Conservation (phyloP, 306 rosid species). For the Begonia fuchsioides region DNA sequence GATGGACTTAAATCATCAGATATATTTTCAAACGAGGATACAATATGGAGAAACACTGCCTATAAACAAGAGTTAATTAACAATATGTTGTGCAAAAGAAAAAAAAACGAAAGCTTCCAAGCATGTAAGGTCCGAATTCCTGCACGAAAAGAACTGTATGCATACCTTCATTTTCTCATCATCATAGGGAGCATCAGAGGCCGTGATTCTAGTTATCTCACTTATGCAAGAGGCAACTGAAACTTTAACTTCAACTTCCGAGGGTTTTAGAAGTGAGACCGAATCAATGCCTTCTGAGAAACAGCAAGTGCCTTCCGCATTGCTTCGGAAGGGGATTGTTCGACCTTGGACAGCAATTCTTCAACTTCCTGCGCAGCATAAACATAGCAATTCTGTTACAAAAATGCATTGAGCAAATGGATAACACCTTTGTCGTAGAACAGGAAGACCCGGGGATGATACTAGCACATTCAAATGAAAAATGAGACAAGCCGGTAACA, state of each 20-base stretch:
- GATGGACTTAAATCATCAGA: constrained; percentile 53
- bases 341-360: constrained; percentile 48
- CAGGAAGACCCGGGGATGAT: no score
- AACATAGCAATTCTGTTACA: no score
- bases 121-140: no score
- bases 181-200: constrained; percentile 90
- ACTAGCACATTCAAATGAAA: no score
- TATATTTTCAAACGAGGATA: constrained; percentile 77
- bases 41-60: constrained; percentile 79
- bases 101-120: not conserved
- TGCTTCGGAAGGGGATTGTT: constrained; percentile 61
- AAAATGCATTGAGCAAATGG: no score
- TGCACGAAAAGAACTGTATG: no score
- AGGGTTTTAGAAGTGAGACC: constrained; percentile 43
- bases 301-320: constrained; percentile 73
- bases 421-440: no score
- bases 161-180: constrained; percentile 89
- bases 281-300: constrained; percentile 52
- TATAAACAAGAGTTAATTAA: constrained; percentile 4
- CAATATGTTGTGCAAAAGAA: not conserved
- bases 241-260: constrained; percentile 64
- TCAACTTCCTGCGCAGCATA: constrained; percentile 34
- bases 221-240: constrained; percentile 85
- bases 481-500: no score
- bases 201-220: constrained; percentile 88